These are phyloP conservation scores for Ganoderma lingzhi DNA, from an alignment of 1,284 basidiomycete species.

Conservation along the genomic window DNA sequence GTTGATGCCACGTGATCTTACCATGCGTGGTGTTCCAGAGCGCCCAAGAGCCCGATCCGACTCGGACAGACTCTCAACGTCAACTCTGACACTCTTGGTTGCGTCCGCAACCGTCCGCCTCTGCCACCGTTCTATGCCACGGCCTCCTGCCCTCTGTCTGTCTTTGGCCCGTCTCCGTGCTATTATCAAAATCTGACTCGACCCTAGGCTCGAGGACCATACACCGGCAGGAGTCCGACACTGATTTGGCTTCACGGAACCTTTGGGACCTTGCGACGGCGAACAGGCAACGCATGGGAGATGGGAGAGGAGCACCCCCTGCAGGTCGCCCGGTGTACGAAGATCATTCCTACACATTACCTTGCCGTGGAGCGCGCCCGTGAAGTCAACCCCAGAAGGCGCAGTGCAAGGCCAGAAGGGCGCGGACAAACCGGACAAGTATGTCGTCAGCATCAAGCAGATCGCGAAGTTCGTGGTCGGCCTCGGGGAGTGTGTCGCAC, in stretches of 20 bases:
- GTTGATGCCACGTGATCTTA: too few species aligned
- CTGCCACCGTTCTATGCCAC: too few species aligned
- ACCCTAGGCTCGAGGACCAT: too few species aligned
- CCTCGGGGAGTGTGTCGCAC: conserved; percentile 94
- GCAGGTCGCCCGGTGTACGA: conserved; percentile 98
- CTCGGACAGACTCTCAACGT: too few species aligned
- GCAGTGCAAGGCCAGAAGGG: conserved; percentile 87
- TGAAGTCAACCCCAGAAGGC: conserved; percentile 74
- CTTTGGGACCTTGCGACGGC: conserved; percentile 95
- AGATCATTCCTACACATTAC: conserved; percentile 90
- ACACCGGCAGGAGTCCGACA: conserved; percentile 99
- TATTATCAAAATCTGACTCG: too few species aligned
- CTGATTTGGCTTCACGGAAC: conserved; percentile 96
- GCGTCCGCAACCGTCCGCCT: too few species aligned
- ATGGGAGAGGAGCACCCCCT: conserved; percentile 94
- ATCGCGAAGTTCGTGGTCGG: conserved; percentile 99
- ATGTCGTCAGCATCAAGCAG: conserved; percentile 99
- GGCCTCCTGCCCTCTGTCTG: too few species aligned
- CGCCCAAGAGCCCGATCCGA: too few species aligned
- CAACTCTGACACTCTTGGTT: too few species aligned
- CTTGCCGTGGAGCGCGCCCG: conserved; percentile 77
- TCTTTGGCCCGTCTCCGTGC: too few species aligned
- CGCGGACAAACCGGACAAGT: conserved; percentile 97
- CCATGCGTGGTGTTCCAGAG: too few species aligned
- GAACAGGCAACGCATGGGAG: conserved; percentile 85